phyloP scores from a whole-genome alignment of 2,329 filamentous ascomycete species.

The Zarea fungicola region DNA sequence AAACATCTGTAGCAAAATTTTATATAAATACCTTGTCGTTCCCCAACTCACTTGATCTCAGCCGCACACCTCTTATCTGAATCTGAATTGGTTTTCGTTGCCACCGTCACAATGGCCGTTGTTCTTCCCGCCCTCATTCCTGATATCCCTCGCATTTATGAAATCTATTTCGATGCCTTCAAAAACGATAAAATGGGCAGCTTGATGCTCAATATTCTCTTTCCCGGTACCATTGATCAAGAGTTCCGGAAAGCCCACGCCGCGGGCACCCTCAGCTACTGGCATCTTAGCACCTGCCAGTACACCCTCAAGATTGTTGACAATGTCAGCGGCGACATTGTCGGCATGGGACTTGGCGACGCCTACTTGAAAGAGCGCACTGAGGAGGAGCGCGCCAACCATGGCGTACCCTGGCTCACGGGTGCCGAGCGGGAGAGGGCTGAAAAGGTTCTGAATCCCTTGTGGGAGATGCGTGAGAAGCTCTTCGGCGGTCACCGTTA shows the following conservation, averaged over 20 bases:
- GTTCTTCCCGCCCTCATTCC: conserved; percentile 41
- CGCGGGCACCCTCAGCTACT: conserved; percentile 34
- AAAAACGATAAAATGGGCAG: conserved; percentile 31
- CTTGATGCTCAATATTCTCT: conserved; percentile 37
- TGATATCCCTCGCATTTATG: conserved; percentile 41
- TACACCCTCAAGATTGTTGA: conserved; percentile 46
- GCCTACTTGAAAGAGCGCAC: conserved; percentile 33
- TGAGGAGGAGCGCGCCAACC: conserved; percentile 37
- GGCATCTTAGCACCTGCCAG: conserved; percentile 34
- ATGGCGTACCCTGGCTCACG: conserved; percentile 41
- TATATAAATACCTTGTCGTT: too few relatives aligned
- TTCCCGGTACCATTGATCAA: conserved; percentile 30
- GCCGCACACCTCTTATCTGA: too few relatives aligned
- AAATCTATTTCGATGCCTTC: conserved; percentile 43
- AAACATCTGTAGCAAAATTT: too few relatives aligned
- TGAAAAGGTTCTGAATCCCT: conserved; percentile 35
- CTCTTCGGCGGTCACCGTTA: conserved; percentile 34
- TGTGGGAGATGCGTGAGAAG: conserved; percentile 37
- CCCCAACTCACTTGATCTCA: too few relatives aligned
- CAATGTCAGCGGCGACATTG: conserved; percentile 34
- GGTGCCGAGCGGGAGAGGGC: conserved; percentile 39
- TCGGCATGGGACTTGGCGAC: conserved; percentile 44
- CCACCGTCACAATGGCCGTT: conserved; percentile 7
- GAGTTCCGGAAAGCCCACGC: conserved; percentile 40
- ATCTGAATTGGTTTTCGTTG: not conserved